Evolutionary conservation across 2,329 filamentous ascomycete genomes (phyloP).

Genomic region (Dothideomycetes sp.): DNA sequence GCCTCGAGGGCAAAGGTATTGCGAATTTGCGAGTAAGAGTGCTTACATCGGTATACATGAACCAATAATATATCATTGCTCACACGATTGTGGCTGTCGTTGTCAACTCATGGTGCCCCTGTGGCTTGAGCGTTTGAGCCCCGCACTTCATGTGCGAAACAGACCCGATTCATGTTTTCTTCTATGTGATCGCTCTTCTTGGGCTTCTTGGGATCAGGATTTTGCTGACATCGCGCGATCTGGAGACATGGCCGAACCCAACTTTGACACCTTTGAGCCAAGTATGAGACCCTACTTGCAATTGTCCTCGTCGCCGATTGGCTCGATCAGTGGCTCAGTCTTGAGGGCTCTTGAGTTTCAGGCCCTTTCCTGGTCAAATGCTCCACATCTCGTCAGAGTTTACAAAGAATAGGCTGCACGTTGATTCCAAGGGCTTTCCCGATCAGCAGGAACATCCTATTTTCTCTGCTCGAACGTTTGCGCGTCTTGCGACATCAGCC

Average conservation of each 20-base stretch:
- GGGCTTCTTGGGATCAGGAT: conserved; percentile 9
- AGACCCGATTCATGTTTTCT: neutral
- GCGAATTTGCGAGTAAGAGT: no score
- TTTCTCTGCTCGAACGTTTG: conserved; percentile 5
- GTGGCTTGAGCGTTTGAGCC: no score
- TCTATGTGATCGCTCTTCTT: neutral
- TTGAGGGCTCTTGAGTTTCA: neutral
- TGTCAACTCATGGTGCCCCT: no score
- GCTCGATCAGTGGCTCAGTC: neutral
- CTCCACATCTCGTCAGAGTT: conserved; percentile 5
- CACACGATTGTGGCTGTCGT: no score
- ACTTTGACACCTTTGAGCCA: neutral
- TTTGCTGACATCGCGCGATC: conserved; percentile 8
- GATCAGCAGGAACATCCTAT: conserved; percentile 12
- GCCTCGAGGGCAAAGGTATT: no score
- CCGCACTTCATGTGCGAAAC: no score
- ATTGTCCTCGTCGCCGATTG: no score
- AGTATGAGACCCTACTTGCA: no score
- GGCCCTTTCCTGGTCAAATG: neutral
- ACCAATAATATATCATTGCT: no score
- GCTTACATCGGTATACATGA: no score
- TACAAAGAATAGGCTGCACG: neutral
- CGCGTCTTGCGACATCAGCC: neutral
- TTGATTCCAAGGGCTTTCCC: neutral
- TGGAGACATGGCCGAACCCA: neutral